These are phyloP conservation scores for Euphorbia corollata DNA, from an alignment of 441 rosid genomes.

Conservation along the genomic window DNA sequence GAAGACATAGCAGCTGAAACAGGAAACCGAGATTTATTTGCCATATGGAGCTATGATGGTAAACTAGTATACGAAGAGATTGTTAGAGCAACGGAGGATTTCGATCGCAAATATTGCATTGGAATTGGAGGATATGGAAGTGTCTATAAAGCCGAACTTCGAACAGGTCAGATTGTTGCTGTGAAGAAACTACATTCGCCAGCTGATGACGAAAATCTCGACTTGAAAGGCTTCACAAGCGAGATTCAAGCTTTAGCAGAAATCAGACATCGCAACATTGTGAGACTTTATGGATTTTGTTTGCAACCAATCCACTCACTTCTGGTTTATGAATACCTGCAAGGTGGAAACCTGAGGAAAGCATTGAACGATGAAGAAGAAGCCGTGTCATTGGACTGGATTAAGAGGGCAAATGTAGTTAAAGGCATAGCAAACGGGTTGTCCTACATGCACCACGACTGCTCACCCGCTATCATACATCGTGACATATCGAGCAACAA, in stretches of 20 bases:
- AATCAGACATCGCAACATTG: not conserved
- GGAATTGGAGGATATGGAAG: slow-evolving; percentile 2
- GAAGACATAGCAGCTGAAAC: not conserved
- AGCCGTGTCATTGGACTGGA: not conserved
- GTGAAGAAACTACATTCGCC: not conserved
- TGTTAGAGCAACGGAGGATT: not conserved
- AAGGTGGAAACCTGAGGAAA: not conserved
- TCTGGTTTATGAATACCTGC: not conserved
- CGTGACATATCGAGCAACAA: slow-evolving; percentile 1
- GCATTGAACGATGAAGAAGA: not conserved
- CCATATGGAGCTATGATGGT: not conserved
- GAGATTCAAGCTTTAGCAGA: not conserved
- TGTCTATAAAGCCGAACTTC: not conserved
- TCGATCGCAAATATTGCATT: not conserved
- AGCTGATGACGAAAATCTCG: not conserved
- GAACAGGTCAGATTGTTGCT: not conserved
- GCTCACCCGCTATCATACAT: not conserved
- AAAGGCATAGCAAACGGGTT: not conserved
- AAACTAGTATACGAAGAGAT: not conserved
- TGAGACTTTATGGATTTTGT: not conserved
- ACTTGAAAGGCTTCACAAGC: not conserved
- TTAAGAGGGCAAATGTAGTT: not conserved
- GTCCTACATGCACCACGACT: not conserved
- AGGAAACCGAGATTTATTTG: not conserved
- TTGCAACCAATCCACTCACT: not conserved